Percentiles rank a stretch among this genome's conserved stretches.
phyloP scores from a whole-genome alignment of 164 flowering plant genomes.

The Stephania cephalantha region DNA sequence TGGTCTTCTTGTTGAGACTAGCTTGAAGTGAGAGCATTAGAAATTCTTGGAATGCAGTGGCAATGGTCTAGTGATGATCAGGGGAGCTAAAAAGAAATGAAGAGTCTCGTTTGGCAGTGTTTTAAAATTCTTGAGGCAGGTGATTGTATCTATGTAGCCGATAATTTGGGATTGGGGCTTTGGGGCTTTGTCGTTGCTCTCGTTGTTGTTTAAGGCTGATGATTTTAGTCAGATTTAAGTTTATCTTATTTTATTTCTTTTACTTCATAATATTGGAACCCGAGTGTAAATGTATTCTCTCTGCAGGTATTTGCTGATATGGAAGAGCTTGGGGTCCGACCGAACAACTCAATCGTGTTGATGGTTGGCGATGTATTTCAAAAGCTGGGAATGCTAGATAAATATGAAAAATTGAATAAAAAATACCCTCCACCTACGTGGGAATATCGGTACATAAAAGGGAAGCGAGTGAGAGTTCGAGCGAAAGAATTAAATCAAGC shows the following conservation, averaged over 20 bases:
- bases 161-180: too few species aligned
- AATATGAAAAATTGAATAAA: constrained; percentile 52
- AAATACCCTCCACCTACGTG: constrained; percentile 84
- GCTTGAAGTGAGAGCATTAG: too few species aligned
- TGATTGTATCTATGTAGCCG: too few species aligned
- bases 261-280: background rate
- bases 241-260: background rate
- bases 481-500: constrained; percentile 20
- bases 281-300: background rate
- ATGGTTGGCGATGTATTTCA: constrained; percentile 74
- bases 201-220: too few species aligned
- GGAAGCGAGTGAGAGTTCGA: constrained; percentile 64
- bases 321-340: constrained; percentile 85
- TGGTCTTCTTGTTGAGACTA: too few species aligned
- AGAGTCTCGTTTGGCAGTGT: too few species aligned
- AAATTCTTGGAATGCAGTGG: too few species aligned
- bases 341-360: constrained; percentile 45
- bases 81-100: too few species aligned
- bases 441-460: constrained; percentile 73
- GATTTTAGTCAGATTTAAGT: too few species aligned
- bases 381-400: constrained; percentile 76
- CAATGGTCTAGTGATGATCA: too few species aligned
- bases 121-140: background rate
- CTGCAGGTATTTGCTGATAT: constrained; percentile 84
- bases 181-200: too few species aligned